Percentiles rank a stretch among this genome's conserved stretches.
phyloP scores from a whole-genome alignment of 495 filamentous ascomycete species.

The Talaromyces borbonicus region DNA sequence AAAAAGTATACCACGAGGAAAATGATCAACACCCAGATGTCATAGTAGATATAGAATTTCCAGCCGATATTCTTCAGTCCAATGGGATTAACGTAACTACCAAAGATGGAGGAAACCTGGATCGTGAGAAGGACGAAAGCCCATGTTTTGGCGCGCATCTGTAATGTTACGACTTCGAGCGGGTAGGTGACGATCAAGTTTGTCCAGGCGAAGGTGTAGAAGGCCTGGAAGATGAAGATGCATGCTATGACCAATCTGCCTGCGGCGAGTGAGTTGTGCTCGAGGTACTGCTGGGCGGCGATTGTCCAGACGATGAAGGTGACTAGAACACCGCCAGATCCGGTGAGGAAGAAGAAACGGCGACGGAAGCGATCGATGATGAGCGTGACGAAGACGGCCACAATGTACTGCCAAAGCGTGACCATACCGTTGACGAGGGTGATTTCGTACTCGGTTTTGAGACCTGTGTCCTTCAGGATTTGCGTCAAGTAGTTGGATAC shows the following conservation, averaged over 20 bases:
- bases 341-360: constrained; percentile 43
- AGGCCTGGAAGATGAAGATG: constrained; percentile 47
- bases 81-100: constrained; percentile 47
- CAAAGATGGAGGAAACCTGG: constrained; percentile 45
- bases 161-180: constrained; percentile 53
- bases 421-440: constrained; percentile 23
- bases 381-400: constrained; percentile 42
- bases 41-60: constrained; percentile 52
- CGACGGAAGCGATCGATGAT: constrained; percentile 48
- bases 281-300: constrained; percentile 42
- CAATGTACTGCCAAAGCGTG: constrained; percentile 31
- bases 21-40: constrained; percentile 48
- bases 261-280: constrained; percentile 29
- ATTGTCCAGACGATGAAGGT: constrained; percentile 49
- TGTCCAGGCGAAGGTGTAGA: constrained; percentile 50
- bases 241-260: constrained; percentile 47
- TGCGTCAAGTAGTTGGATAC: constrained; percentile 50
- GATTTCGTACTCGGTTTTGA: constrained; percentile 35
- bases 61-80: constrained; percentile 41
- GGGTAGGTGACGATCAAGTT: constrained; percentile 53
- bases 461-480: constrained; percentile 47
- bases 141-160: constrained; percentile 56
- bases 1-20: constrained; percentile 50
- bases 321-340: constrained; percentile 47
- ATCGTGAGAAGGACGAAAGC: constrained; percentile 52